A percentile compares a stretch with the other conserved stretches of the same genome.
These are phyloP conservation scores for Platismatia glauca DNA, from an alignment of 495 filamentous ascomycete genomes.

Conservation along the genomic window DNA sequence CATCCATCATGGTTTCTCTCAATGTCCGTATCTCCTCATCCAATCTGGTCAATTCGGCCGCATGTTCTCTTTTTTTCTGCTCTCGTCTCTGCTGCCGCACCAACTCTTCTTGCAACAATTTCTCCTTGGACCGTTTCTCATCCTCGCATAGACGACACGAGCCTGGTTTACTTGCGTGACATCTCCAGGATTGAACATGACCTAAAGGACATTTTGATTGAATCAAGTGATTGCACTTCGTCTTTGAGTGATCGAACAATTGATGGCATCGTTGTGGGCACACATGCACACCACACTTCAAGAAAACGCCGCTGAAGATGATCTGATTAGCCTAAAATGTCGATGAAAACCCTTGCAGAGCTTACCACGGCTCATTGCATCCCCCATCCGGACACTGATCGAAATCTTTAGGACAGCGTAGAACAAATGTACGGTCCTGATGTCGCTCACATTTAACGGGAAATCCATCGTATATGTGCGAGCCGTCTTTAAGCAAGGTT, in stretches of 20 bases:
- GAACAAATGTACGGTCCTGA: constrained; percentile 38
- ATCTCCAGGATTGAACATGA: constrained; percentile 40
- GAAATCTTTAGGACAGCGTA: constrained; percentile 47
- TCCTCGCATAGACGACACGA: too few relatives aligned
- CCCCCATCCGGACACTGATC: constrained; percentile 64
- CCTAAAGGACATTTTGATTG: constrained; percentile 41
- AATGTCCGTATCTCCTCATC: constrained; percentile 50
- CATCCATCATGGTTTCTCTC: constrained; percentile 40
- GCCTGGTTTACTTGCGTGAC: constrained; percentile 29
- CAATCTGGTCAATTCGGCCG: constrained; percentile 41
- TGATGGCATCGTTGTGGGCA: constrained; percentile 59
- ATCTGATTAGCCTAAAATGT: too few relatives aligned
- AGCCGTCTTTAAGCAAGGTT: constrained; percentile 42
- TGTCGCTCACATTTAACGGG: constrained; percentile 63
- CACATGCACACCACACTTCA: constrained; percentile 54
- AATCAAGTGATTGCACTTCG: constrained; percentile 44
- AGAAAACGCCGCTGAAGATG: constrained; percentile 26
- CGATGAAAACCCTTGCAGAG: too few relatives aligned
- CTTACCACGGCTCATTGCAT: constrained; percentile 33
- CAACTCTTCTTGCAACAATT: constrained; percentile 47
- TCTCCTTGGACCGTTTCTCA: constrained; percentile 34
- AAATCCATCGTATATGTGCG: constrained; percentile 59
- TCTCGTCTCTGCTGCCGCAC: too few relatives aligned
- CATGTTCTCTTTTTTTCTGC: constrained; percentile 42
- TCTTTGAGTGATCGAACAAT: constrained; percentile 56